phyloP scores from a whole-genome alignment of 2,329 filamentous ascomycete species.

The Diaporthe vexans region DNA sequence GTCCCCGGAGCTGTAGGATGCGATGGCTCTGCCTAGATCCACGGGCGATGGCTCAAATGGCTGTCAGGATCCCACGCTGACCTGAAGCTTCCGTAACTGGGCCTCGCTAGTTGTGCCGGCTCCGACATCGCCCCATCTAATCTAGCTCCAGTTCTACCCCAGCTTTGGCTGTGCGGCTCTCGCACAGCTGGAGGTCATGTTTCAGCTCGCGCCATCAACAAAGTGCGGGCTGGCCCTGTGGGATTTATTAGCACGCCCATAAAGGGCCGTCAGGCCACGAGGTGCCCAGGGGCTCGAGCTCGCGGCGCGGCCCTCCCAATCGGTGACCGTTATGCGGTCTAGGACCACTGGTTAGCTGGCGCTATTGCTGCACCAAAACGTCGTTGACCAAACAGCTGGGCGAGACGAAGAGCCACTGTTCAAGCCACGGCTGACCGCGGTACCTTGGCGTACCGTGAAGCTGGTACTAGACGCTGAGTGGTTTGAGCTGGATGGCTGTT shows the following conservation, averaged over 20 bases:
- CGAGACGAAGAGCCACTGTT: constrained; percentile 12
- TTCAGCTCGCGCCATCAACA: constrained; percentile 13
- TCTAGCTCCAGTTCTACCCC: constrained; percentile 22
- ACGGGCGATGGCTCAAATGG: background rate
- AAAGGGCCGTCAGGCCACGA: constrained; percentile 3
- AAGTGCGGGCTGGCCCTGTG: constrained; percentile 9
- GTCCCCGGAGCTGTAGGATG: background rate
- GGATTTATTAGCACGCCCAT: background rate
- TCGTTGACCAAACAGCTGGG: constrained; percentile 19
- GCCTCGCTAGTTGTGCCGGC: constrained; percentile 12
- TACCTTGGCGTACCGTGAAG: constrained; percentile 23
- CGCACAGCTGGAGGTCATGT: background rate
- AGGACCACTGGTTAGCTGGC: constrained; percentile 2
- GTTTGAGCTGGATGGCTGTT: constrained; percentile 1
- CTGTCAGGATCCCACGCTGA: background rate
- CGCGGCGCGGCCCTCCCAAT: constrained; percentile 35
- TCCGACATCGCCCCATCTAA: constrained; percentile 28
- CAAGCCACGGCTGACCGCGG: constrained; percentile 26
- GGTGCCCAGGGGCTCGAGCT: constrained; percentile 19
- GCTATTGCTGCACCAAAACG: constrained; percentile 25
- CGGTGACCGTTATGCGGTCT: constrained; percentile 17
- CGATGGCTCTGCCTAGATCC: background rate
- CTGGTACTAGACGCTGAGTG: constrained; percentile 1
- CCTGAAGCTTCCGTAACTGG: constrained; percentile 7
- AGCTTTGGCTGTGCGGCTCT: constrained; percentile 27